A percentile compares a stretch with the other conserved stretches of the same genome.
phyloP scores from a whole-genome alignment of 306 rosid species.

The Alnus rubra region DNA sequence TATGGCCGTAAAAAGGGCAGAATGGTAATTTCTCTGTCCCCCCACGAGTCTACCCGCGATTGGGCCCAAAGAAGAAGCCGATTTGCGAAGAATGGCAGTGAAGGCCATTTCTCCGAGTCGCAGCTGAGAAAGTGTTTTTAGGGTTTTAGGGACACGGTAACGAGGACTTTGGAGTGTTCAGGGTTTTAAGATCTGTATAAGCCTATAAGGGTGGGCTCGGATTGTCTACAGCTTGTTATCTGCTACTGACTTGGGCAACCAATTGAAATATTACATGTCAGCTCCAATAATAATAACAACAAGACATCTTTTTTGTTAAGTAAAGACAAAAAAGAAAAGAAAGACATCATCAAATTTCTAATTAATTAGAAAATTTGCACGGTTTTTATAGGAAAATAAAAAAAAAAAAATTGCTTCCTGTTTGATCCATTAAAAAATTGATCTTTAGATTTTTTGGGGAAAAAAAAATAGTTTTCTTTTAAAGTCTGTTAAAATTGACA shows the following conservation, averaged over 20 bases:
- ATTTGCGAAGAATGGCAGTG: conserved; percentile 63
- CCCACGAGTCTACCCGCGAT: conserved; percentile 41
- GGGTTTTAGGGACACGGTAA: conserved; percentile 31
- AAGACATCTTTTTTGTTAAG: too few relatives aligned
- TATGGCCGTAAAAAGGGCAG: conserved; percentile 33
- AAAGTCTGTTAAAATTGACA: too few relatives aligned
- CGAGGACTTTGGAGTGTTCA: not conserved
- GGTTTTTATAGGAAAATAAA: too few relatives aligned
- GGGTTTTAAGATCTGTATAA: not conserved
- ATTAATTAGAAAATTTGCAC: too few relatives aligned
- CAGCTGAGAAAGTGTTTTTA: conserved; percentile 30
- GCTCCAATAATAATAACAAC: not conserved
- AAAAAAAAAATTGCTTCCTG: too few relatives aligned
- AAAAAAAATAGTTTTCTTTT: too few relatives aligned
- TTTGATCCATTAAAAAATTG: too few relatives aligned
- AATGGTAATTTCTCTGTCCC: conserved; percentile 34
- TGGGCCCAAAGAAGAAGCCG: conserved; percentile 54
- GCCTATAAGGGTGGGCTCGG: not conserved
- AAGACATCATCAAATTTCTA: too few relatives aligned
- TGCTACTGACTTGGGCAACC: not conserved
- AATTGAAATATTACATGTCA: not conserved
- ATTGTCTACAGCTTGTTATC: not conserved
- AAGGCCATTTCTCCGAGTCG: conserved; percentile 54
- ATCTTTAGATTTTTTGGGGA: too few relatives aligned
- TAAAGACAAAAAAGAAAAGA: too few relatives aligned